Evolutionary conservation across 2,329 filamentous ascomycete genomes (phyloP).

Genomic region (Fusarium ambrosium): DNA sequence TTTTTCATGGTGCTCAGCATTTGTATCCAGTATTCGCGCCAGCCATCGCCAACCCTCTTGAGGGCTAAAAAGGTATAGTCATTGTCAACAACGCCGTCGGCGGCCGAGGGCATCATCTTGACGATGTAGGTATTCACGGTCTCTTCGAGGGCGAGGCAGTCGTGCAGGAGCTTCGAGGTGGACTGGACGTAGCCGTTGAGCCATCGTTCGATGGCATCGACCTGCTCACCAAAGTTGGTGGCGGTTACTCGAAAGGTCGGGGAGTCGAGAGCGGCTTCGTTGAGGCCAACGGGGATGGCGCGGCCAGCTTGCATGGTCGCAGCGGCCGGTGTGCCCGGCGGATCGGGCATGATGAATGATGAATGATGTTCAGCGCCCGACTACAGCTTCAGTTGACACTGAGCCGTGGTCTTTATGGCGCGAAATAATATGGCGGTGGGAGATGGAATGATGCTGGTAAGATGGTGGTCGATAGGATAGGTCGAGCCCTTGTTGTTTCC

Average conservation of each 20-base stretch:
- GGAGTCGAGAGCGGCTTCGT: slow-evolving; percentile 96
- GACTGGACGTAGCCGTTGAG: slow-evolving; percentile 74
- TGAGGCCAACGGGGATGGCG: slow-evolving; percentile 81
- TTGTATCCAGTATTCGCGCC: slow-evolving; percentile 88
- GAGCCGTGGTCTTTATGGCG: slow-evolving; percentile 43
- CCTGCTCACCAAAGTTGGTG: slow-evolving; percentile 89
- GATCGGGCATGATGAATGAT: slow-evolving; percentile 40
- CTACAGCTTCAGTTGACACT: slow-evolving; percentile 46
- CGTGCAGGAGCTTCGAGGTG: slow-evolving; percentile 68
- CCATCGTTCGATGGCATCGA: slow-evolving; percentile 93
- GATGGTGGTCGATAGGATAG: slow-evolving; percentile 35
- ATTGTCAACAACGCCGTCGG: slow-evolving; percentile 90
- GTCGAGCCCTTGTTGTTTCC: slow-evolving; percentile 28
- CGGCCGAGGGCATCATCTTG: slow-evolving; percentile 81
- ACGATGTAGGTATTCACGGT: slow-evolving; percentile 82
- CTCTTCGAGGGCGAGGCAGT: slow-evolving; percentile 81
- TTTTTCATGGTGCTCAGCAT: slow-evolving; percentile 80
- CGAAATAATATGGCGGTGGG: slow-evolving; percentile 33
- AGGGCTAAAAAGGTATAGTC: slow-evolving; percentile 94
- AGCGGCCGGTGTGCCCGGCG: slow-evolving; percentile 38
- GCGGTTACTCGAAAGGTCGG: slow-evolving; percentile 93
- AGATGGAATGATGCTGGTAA: slow-evolving; percentile 43
- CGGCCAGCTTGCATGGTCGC: slow-evolving; percentile 39
- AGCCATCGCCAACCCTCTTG: slow-evolving; percentile 85
- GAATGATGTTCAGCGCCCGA: slow-evolving; percentile 32